These are phyloP conservation scores for Diplocarpon mali DNA, from an alignment of 2,329 filamentous ascomycete species.

Conservation along the genomic window DNA sequence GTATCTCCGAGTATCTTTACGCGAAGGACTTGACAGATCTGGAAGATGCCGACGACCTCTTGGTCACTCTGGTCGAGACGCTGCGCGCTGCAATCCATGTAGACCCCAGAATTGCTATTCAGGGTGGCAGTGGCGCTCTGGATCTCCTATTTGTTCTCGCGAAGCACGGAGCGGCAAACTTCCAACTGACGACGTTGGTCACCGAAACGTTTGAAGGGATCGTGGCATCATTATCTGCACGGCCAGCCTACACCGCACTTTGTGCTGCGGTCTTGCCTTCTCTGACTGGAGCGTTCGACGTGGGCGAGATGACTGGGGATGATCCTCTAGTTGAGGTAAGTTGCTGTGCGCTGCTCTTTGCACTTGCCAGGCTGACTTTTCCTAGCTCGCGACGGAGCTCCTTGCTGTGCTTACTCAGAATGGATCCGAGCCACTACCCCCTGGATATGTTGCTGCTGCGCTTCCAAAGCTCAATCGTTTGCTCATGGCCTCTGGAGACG, in stretches of 20 bases:
- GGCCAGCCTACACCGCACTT: slow-evolving; percentile 63
- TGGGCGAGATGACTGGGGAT: slow-evolving; percentile 76
- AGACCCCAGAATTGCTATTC: slow-evolving; percentile 63
- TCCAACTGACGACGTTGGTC: slow-evolving; percentile 80
- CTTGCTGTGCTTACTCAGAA: slow-evolving; percentile 72
- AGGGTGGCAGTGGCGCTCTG: slow-evolving; percentile 60
- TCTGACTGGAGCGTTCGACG: slow-evolving; percentile 78
- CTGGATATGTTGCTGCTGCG: slow-evolving; percentile 72
- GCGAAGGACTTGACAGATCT: slow-evolving; percentile 73
- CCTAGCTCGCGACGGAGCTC: slow-evolving; percentile 68
- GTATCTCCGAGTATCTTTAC: slow-evolving; percentile 62
- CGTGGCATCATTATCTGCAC: slow-evolving; percentile 53
- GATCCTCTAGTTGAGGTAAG: slow-evolving; percentile 66
- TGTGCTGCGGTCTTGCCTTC: slow-evolving; percentile 82
- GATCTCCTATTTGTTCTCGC: slow-evolving; percentile 82
- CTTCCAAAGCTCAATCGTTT: slow-evolving; percentile 81
- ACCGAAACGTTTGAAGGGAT: slow-evolving; percentile 88
- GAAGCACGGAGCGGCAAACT: slow-evolving; percentile 79
- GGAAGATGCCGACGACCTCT: slow-evolving; percentile 80
- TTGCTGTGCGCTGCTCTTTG: slow-evolving; percentile 2
- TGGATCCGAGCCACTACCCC: slow-evolving; percentile 73
- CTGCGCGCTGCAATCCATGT: slow-evolving; percentile 73
- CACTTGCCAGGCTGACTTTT: slow-evolving; percentile 16
- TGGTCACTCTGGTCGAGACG: slow-evolving; percentile 81
- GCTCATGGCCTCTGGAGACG: slow-evolving; percentile 74